These are phyloP conservation scores for Schwanniomyces pseudopolymorphus DNA, from an alignment of 805 yeast species.

Conservation along the genomic window DNA sequence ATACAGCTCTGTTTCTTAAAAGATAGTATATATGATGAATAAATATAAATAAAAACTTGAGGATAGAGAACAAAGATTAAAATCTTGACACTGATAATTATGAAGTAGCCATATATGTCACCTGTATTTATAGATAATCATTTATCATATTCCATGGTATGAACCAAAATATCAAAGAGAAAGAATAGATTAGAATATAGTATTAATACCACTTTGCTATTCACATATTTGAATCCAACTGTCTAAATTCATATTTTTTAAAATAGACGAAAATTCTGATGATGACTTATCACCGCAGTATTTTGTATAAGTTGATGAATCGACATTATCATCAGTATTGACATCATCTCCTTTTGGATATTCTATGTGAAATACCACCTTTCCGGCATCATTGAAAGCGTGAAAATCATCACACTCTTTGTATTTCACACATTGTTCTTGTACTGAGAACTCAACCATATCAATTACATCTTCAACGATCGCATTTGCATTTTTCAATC, in stretches of 20 bases:
- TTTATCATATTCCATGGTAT: too few species aligned
- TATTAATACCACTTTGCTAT: too few species aligned
- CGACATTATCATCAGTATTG: slow-evolving; percentile 7
- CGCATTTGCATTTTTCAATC: slow-evolving; percentile 22
- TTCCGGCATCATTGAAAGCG: slow-evolving; percentile 12
- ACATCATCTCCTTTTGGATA: slow-evolving; percentile 20
- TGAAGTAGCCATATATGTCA: too few species aligned
- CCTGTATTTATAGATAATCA: too few species aligned
- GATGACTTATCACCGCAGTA: slow-evolving; percentile 9
- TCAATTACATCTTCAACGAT: slow-evolving; percentile 17
- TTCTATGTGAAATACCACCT: slow-evolving; percentile 25
- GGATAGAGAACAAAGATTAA: too few species aligned
- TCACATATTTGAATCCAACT: slow-evolving; percentile 13
- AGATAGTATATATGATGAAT: too few species aligned
- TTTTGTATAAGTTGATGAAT: not conserved
- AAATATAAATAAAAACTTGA: too few species aligned
- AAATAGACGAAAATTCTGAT: slow-evolving; percentile 16
- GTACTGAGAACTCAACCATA: slow-evolving; percentile 21
- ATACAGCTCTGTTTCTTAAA: too few species aligned
- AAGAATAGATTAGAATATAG: too few species aligned
- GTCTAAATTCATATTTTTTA: slow-evolving; percentile 23
- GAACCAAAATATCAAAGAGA: too few species aligned
- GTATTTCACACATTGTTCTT: slow-evolving; percentile 26
- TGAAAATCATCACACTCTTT: slow-evolving; percentile 18
- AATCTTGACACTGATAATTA: too few species aligned